Conservation (phyloP, 805 yeast species). For the Kodamaea restingae region DNA sequence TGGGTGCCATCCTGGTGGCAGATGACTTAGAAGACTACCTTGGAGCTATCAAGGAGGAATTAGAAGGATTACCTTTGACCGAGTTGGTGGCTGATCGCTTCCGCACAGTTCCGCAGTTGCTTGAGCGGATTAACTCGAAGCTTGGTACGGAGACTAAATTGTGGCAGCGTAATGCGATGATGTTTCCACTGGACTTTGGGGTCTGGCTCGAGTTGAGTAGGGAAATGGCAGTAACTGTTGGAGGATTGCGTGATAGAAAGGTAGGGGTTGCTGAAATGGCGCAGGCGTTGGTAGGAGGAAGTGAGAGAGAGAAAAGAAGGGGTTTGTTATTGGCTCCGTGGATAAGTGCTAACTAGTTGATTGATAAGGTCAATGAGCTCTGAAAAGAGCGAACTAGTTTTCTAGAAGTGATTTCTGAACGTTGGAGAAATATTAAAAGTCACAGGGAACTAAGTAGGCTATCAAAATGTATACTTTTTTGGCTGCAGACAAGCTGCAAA, state of each 20-base stretch:
- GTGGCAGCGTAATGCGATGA: constrained; percentile 69
- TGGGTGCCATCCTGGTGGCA: constrained; percentile 75
- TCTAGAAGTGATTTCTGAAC: no score
- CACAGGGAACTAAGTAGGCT: no score
- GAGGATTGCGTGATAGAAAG: constrained; percentile 46
- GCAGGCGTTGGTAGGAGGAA: constrained; percentile 46
- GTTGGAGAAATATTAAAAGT: no score
- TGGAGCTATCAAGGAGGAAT: constrained; percentile 63
- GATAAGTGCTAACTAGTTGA: background rate
- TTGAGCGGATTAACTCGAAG: constrained; percentile 47
- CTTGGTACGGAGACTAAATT: constrained; percentile 24
- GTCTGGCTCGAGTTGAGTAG: constrained; percentile 68
- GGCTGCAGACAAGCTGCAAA: no score
- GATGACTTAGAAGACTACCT: constrained; percentile 58
- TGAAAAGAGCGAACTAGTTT: no score
- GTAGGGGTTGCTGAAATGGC: constrained; percentile 51
- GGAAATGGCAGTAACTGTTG: constrained; percentile 55
- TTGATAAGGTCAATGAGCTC: no score
- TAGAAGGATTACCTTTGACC: constrained; percentile 46
- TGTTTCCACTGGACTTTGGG: constrained; percentile 66
- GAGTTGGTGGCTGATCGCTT: constrained; percentile 49
- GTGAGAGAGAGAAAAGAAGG: constrained; percentile 57
- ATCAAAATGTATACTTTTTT: no score
- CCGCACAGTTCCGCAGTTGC: constrained; percentile 54
- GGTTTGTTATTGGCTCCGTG: constrained; percentile 61